Evolutionary conservation across 768 basidiomycete species (phyloP).

Genomic region (Tulasnella sp.): DNA sequence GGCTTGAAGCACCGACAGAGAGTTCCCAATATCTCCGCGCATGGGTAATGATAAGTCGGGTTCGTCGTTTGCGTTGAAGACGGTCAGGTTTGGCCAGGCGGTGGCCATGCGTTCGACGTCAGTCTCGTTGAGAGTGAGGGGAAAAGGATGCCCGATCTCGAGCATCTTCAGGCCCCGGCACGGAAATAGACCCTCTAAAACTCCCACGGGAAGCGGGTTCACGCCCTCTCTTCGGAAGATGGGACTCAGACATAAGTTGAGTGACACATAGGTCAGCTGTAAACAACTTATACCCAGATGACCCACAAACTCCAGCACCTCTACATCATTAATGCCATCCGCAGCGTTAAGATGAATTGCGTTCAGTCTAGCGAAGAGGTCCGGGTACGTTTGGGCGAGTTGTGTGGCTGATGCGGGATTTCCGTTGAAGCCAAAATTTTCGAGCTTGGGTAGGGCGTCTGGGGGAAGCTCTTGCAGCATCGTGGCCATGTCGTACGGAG

Average conservation of each 20-base stretch:
- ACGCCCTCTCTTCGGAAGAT: not conserved
- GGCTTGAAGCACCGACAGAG: not conserved
- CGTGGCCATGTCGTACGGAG: not conserved
- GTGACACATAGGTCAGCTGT: not conserved
- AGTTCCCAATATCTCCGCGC: not conserved
- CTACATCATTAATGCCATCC: not conserved
- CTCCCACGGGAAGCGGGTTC: not conserved
- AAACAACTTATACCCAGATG: not conserved
- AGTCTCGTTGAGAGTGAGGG: not conserved
- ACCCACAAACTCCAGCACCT: not conserved
- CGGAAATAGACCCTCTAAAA: not conserved
- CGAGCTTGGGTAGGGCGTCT: not conserved
- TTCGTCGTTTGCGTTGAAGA: not conserved
- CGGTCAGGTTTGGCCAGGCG: not conserved
- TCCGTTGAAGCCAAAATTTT: not conserved
- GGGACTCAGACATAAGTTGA: not conserved
- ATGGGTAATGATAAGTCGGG: not conserved
- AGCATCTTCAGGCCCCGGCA: not conserved
- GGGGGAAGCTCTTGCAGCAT: not conserved
- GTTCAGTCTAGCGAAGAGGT: not conserved
- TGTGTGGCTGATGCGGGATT: not conserved
- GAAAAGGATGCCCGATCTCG: not conserved
- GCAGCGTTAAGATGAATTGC: not conserved
- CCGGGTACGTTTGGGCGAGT: not conserved
- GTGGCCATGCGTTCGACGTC: not conserved